Evolutionary conservation across 805 yeast species (phyloP).

Genomic region (Myxozyma sirexii): DNA sequence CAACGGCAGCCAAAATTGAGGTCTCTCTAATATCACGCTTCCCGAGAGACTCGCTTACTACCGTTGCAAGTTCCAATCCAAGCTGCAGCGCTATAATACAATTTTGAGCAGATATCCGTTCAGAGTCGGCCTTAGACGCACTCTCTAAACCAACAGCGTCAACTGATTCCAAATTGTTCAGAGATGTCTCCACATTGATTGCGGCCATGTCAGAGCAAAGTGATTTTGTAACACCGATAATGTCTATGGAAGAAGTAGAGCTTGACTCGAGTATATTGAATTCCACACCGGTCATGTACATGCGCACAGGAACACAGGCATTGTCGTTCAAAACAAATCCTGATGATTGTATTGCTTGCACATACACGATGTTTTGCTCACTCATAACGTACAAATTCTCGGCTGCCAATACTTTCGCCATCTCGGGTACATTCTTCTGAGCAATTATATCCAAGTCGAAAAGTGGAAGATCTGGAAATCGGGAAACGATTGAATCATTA

Average conservation of each 20-base stretch:
- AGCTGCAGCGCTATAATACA: slow-evolving; percentile 68
- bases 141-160: slow-evolving; percentile 5
- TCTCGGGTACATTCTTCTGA: slow-evolving; percentile 7
- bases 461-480: slow-evolving; percentile 35
- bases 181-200: slow-evolving; percentile 2
- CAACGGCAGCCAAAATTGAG: not conserved
- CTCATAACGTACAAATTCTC: slow-evolving; percentile 41
- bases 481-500: slow-evolving; percentile 41
- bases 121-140: slow-evolving; percentile 3
- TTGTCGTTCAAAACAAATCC: not conserved
- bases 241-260: slow-evolving; percentile 15
- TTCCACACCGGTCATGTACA: slow-evolving; percentile 26
- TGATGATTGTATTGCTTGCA: slow-evolving; percentile 18
- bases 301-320: slow-evolving; percentile 13
- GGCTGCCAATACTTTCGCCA: slow-evolving; percentile 35
- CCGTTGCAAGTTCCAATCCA: slow-evolving; percentile 73
- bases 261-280: slow-evolving; percentile 24
- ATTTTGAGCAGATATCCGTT: slow-evolving; percentile 46
- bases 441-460: slow-evolving; percentile 26
- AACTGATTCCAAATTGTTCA: not conserved
- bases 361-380: slow-evolving; percentile 37
- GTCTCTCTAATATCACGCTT: not conserved
- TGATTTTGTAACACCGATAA: slow-evolving; percentile 11
- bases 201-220: not conserved
- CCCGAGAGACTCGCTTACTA: slow-evolving; percentile 63